Evolutionary conservation across 768 basidiomycete genomes (phyloP).

Genomic region (Boletus rex-veris): DNA sequence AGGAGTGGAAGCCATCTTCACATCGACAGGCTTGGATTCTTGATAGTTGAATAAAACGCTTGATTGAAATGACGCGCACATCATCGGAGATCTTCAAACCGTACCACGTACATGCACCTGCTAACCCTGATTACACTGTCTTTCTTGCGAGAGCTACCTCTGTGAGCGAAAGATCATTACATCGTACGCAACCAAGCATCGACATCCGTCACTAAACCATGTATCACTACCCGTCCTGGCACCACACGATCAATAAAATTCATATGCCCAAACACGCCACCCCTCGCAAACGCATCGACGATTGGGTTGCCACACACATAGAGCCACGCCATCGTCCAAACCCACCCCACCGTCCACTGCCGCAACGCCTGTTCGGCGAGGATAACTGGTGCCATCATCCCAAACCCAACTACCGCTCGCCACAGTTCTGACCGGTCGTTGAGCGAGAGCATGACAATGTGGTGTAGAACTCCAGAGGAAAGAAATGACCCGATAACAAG

Average conservation of each 20-base stretch:
- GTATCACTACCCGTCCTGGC: background rate
- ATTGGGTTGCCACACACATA: background rate
- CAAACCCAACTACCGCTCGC: background rate
- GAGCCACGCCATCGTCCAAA: background rate
- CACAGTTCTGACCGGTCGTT: background rate
- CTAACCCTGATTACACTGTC: too few species aligned
- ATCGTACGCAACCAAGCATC: background rate
- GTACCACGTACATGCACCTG: too few species aligned
- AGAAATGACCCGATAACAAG: background rate
- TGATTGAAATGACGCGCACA: too few species aligned
- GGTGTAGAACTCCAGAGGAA: background rate
- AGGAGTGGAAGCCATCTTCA: background rate
- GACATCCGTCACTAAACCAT: background rate
- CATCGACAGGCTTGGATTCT: too few species aligned
- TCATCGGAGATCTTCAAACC: too few species aligned
- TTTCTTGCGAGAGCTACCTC: too few species aligned
- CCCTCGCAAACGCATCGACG: background rate
- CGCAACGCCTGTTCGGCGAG: background rate
- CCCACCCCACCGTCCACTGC: background rate
- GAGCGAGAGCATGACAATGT: background rate
- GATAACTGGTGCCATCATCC: background rate
- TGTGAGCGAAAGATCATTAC: background rate
- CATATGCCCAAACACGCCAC: background rate
- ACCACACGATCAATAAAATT: background rate
- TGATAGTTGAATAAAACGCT: too few species aligned